Conservation (phyloP, 352 stramenopile species). For the Globisporangium emineosum region DNA sequence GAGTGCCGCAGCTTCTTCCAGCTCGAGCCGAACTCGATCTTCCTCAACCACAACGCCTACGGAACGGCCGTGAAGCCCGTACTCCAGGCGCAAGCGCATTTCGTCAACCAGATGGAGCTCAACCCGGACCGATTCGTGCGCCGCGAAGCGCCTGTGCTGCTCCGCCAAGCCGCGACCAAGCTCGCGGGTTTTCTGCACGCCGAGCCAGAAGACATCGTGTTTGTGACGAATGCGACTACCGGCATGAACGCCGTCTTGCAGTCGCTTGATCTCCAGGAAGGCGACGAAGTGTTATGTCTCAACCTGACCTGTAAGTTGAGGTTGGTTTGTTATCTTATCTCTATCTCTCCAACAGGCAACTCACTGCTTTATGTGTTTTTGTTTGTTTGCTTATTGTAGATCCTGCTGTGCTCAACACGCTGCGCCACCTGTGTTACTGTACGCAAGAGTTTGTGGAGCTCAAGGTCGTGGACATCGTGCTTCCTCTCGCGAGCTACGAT, state of each 20-base stretch:
- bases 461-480: constrained; percentile 78
- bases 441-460: constrained; percentile 88
- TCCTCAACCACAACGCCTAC: constrained; percentile 84
- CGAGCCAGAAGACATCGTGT: constrained; percentile 77
- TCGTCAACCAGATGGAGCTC: constrained; percentile 87
- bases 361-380: neutral
- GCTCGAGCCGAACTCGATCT: constrained; percentile 72
- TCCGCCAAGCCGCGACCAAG: constrained; percentile 60
- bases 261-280: constrained; percentile 82
- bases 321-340: constrained; percentile 10
- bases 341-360: neutral
- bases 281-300: constrained; percentile 85
- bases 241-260: constrained; percentile 84
- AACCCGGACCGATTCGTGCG: constrained; percentile 85
- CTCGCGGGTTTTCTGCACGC: constrained; percentile 68
- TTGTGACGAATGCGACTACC: constrained; percentile 83
- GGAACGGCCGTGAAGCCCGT: constrained; percentile 72
- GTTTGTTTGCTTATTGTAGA: constrained; percentile 29
- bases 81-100: constrained; percentile 79
- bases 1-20: constrained; percentile 76
- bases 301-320: constrained; percentile 76
- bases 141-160: constrained; percentile 50
- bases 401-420: constrained; percentile 77
- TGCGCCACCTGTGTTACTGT: constrained; percentile 82
- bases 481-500: constrained; percentile 72